A percentile compares a stretch with the other conserved stretches of the same genome.
Conservation (phyloP, 176 grass and related monocot genomes). For the Eragrostis curvula region DNA sequence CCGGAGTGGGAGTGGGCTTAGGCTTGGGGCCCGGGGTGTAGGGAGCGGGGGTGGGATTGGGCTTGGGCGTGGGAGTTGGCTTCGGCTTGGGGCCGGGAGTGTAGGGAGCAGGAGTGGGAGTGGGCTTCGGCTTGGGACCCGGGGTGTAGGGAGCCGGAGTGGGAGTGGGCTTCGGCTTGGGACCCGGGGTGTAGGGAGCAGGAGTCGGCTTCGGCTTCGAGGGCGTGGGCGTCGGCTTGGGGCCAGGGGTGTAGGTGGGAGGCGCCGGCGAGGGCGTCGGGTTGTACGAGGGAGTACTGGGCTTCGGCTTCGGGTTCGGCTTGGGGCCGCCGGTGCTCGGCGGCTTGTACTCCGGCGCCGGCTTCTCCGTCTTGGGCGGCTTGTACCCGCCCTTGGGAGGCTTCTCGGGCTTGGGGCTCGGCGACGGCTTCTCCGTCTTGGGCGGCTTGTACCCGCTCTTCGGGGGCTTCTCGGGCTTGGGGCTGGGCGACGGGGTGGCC, state of each 20-base stretch:
- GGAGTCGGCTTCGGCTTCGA: too few species aligned
- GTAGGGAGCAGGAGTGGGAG: too few species aligned
- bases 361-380: background rate
- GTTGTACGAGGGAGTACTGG: background rate
- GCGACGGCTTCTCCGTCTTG: conserved; percentile 33
- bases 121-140: background rate
- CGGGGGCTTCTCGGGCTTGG: too few species aligned
- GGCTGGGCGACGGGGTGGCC: too few species aligned
- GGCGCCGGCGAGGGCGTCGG: background rate
- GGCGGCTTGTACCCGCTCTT: conserved; percentile 52
- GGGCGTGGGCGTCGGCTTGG: too few species aligned
- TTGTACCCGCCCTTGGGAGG: conserved; percentile 21
- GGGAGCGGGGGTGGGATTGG: conserved; percentile 18
- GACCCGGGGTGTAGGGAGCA: too few species aligned
- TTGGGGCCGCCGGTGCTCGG: background rate
- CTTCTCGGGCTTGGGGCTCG: conserved; percentile 34
- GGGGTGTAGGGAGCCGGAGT: background rate
- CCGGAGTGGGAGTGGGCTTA: background rate
- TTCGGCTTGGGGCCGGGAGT: too few species aligned
- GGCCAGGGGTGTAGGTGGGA: background rate
- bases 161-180: too few species aligned
- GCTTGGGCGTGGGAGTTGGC: background rate
- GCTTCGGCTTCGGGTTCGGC: background rate
- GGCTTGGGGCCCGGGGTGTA: too few species aligned
- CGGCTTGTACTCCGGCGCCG: background rate